These are phyloP conservation scores for Xerocomus potaroensis DNA, from an alignment of 768 basidiomycete species.

Conservation along the genomic window DNA sequence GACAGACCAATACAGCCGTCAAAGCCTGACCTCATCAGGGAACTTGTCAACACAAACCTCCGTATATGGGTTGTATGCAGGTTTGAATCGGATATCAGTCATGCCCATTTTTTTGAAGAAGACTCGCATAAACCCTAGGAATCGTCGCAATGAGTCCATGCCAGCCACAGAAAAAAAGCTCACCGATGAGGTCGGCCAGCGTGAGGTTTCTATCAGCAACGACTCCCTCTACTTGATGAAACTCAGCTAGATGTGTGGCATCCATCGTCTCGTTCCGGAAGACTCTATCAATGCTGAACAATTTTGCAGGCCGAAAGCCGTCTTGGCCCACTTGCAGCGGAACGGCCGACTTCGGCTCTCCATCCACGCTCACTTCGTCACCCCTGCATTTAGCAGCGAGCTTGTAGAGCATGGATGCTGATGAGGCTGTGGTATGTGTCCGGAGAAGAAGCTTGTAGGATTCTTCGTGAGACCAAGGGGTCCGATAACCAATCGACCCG, in stretches of 20 bases:
- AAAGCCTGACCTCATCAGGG: background rate
- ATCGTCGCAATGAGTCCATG: background rate
- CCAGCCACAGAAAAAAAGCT: slow-evolving; percentile 12
- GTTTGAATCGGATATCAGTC: slow-evolving; percentile 92
- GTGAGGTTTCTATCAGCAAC: slow-evolving; percentile 93
- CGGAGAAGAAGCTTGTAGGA: slow-evolving; percentile 88
- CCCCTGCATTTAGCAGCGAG: slow-evolving; percentile 82
- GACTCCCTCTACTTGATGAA: slow-evolving; percentile 99
- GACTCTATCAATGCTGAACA: slow-evolving; percentile 97
- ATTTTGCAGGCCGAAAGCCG: slow-evolving; percentile 86
- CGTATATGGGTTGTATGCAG: slow-evolving; percentile 97
- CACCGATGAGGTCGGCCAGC: slow-evolving; percentile 92
- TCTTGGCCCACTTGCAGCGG: slow-evolving; percentile 38
- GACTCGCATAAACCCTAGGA: slow-evolving; percentile 91
- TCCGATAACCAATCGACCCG: slow-evolving; percentile 94
- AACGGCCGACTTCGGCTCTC: slow-evolving; percentile 3
- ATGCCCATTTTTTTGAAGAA: slow-evolving; percentile 99
- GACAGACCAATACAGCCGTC: slow-evolving; percentile 7
- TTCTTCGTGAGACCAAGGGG: slow-evolving; percentile 92
- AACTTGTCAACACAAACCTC: slow-evolving; percentile 49
- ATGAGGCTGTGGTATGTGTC: slow-evolving; percentile 96
- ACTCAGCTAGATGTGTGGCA: slow-evolving; percentile 97
- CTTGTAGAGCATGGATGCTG: slow-evolving; percentile 89
- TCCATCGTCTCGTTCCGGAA: slow-evolving; percentile 99
- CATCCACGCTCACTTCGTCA: slow-evolving; percentile 38